Base-by-base conservation (phyloP, 202 grass and related monocot genomes). In the Sporobolus alterniflorus region DNA sequence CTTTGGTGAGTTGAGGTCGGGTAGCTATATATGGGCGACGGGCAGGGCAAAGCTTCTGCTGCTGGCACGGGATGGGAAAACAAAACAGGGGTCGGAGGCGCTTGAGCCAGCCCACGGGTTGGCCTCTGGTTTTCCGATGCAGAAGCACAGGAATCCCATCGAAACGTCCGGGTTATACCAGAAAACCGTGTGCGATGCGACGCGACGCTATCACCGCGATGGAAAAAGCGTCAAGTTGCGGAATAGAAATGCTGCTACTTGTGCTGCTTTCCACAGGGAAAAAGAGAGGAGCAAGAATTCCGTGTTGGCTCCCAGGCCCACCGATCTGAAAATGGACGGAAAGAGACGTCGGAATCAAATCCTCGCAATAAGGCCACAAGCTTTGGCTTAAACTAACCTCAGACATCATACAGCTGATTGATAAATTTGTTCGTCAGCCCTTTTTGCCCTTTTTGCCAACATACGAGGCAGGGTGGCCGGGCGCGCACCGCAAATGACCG, bases 21-120 rank as follows among this genome's bases (percentile, higher is more conserved):
- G 32, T n/a, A 14, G 46, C 11, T 89, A 73, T 89, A 85, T 82
- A 82, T 73, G 24, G 55, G 11, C 36, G 48, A 66, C 11, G 73
- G 34, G 4, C 54, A 36, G 44, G 78, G 72, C 30, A 10, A 69
- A 63, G n/a, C 54, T 21, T 47, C 0, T 25, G 24, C 8, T 55
- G 69, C 13, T 10, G 50, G 31, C 0, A 34, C 20, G 40, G 17
- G 48, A 39, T 2, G 39, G 22, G 49, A 30, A 85, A 77, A 67
- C 71, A 30, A 85, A 77, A 67, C 71, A 39, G 44, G 33, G 82
- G 82, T 11, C 70, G 0, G 51, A 31, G 21, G 18, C 34, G 68
- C 13, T 47, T 44, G 54, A 57, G 50, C 43, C 79, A 59, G 73
- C 76, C 54, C 87, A 75, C 81, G 75, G 87, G 33, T 75, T 24